A percentile compares a stretch with the other conserved stretches of the same genome.
phyloP scores from a whole-genome alignment of 1,284 basidiomycete species.

The Naganishia sp. region DNA sequence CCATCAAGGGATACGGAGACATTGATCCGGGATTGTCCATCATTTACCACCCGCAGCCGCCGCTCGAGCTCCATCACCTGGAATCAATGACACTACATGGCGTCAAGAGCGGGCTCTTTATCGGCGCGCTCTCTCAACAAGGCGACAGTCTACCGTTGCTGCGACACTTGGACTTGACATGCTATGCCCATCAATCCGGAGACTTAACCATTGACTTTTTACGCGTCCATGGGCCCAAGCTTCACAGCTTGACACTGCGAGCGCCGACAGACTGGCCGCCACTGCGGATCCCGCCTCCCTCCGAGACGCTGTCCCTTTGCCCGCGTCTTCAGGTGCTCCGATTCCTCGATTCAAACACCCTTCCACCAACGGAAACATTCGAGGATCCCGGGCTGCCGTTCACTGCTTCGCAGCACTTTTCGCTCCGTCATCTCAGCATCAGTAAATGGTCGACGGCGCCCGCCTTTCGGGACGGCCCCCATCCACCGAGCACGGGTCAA shows the following conservation, averaged over 20 bases:
- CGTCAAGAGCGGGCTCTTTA: slow-evolving; percentile 16
- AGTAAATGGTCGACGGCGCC: slow-evolving; percentile 24
- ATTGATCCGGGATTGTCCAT: slow-evolving; percentile 16
- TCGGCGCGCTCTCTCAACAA: neutral
- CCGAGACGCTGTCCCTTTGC: slow-evolving; percentile 5
- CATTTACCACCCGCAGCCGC: slow-evolving; percentile 8
- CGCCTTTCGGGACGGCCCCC: slow-evolving; percentile 12
- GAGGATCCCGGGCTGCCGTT: slow-evolving; percentile 9
- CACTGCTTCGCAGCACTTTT: slow-evolving; percentile 6
- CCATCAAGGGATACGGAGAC: slow-evolving; percentile 19
- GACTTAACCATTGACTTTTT: slow-evolving; percentile 17
- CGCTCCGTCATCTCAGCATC: slow-evolving; percentile 21
- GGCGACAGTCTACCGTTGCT: neutral
- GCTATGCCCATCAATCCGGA: slow-evolving; percentile 8
- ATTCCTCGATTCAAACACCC: slow-evolving; percentile 14
- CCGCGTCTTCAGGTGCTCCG: slow-evolving; percentile 2
- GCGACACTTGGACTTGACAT: slow-evolving; percentile 9
- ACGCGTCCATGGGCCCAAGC: slow-evolving; percentile 11
- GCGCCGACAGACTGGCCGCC: slow-evolving; percentile 21
- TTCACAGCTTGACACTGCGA: slow-evolving; percentile 9
- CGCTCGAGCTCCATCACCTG: slow-evolving; percentile 1
- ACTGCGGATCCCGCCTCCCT: neutral
- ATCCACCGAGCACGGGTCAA: slow-evolving; percentile 23
- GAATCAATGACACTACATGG: slow-evolving; percentile 12
- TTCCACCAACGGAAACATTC: slow-evolving; percentile 16